These are phyloP conservation scores for Candida neerlandica DNA, from an alignment of 1,139 yeast genomes.

Conservation along the genomic window DNA sequence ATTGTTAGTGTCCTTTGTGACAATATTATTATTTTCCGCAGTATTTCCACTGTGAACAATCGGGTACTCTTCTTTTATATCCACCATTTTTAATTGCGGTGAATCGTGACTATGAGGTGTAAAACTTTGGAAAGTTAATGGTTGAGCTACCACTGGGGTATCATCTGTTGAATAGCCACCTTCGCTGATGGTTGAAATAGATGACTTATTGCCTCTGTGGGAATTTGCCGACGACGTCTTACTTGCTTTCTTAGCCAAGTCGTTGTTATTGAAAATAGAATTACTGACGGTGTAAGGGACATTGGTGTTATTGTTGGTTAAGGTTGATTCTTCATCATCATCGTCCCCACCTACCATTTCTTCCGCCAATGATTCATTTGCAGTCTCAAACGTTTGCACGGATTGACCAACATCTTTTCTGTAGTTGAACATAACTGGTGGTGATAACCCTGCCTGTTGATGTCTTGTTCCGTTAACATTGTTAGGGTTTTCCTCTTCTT, in stretches of 20 bases:
- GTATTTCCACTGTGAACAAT: not conserved
- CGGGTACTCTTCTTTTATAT: conserved; percentile 7
- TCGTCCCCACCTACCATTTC: conserved; percentile 12
- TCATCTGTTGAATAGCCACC: conserved; percentile 25
- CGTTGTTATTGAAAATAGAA: not conserved
- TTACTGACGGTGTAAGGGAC: not conserved
- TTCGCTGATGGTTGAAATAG: conserved; percentile 19
- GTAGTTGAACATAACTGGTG: conserved; percentile 6
- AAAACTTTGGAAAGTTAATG: conserved; percentile 27
- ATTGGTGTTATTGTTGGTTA: conserved; percentile 1
- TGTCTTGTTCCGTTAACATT: not conserved
- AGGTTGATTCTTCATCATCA: conserved; percentile 4
- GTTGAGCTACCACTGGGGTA: conserved; percentile 29
- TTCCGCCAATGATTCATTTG: conserved; percentile 17
- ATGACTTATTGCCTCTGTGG: conserved; percentile 18
- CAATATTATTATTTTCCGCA: not conserved
- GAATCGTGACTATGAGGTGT: conserved; percentile 18
- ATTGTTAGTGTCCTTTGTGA: not conserved
- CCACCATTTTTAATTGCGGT: conserved; percentile 17
- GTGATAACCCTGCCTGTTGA: conserved; percentile 1
- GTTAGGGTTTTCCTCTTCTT: conserved; percentile 8
- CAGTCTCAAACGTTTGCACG: conserved; percentile 35
- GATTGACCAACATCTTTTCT: conserved; percentile 16
- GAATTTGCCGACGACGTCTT: conserved; percentile 6
- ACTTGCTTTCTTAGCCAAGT: conserved; percentile 1